These are phyloP conservation scores for Xylariaceae sp. DNA, from an alignment of 2,329 filamentous ascomycete genomes.

Conservation along the genomic window DNA sequence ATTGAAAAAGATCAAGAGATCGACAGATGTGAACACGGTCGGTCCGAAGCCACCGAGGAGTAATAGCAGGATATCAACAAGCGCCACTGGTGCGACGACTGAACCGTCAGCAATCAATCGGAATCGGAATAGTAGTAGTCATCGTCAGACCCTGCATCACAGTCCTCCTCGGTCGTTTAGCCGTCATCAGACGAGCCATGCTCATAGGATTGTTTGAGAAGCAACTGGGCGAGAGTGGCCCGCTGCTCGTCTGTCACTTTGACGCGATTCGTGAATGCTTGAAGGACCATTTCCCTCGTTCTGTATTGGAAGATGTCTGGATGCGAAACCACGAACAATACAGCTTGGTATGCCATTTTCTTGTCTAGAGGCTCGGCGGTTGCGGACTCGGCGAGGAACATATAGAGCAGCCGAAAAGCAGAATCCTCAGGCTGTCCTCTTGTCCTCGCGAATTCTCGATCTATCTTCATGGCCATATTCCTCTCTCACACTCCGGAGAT, in stretches of 20 bases:
- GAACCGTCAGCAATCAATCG: neutral
- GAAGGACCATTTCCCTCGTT: neutral
- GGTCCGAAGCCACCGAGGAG: neutral
- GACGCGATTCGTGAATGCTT: neutral
- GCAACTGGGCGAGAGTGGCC: neutral
- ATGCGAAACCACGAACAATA: neutral
- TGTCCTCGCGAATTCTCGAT: neutral
- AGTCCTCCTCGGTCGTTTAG: neutral
- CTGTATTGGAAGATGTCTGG: neutral
- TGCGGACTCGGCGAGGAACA: neutral
- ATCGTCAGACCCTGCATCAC: neutral
- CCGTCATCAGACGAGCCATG: neutral
- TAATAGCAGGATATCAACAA: neutral
- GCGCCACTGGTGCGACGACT: neutral
- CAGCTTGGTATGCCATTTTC: neutral
- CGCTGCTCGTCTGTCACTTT: neutral
- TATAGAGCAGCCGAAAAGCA: conserved; percentile 1
- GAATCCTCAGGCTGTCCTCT: neutral
- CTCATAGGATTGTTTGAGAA: neutral
- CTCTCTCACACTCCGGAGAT: neutral
- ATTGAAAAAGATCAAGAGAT: too few species aligned
- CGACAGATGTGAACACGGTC: too few species aligned
- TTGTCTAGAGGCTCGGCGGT: neutral
- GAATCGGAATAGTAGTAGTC: neutral
- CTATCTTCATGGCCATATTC: neutral